Evolutionary conservation across 2,329 filamentous ascomycete genomes (phyloP).

Genomic region (Fusarium piperis): DNA sequence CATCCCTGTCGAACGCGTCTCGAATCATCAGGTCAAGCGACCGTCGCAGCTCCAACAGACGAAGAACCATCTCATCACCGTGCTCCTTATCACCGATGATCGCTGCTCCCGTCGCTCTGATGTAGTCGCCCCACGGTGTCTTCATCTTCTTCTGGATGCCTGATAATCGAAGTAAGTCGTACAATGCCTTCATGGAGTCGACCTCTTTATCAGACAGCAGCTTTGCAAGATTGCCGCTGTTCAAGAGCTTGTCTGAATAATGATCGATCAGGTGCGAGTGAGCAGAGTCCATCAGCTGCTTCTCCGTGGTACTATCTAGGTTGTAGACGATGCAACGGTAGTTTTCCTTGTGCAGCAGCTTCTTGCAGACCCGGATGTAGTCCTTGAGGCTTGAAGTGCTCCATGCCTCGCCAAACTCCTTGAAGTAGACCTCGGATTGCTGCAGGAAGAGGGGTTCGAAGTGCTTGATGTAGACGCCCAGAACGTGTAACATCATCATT

Average conservation of each 20-base stretch:
- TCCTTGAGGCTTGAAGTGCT: conserved; percentile 72
- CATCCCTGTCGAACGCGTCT: conserved; percentile 79
- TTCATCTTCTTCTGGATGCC: conserved; percentile 76
- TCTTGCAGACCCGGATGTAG: conserved; percentile 78
- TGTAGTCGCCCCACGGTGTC: conserved; percentile 80
- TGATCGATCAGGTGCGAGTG: conserved; percentile 77
- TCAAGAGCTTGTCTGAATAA: conserved; percentile 73
- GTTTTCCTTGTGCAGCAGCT: conserved; percentile 77
- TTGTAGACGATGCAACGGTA: conserved; percentile 81
- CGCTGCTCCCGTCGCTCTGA: conserved; percentile 75
- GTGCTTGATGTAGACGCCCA: conserved; percentile 79
- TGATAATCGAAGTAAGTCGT: conserved; percentile 78
- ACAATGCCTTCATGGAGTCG: conserved; percentile 78
- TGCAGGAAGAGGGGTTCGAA: conserved; percentile 83
- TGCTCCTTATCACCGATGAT: conserved; percentile 85
- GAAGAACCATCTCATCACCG: conserved; percentile 85
- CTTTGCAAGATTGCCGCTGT: conserved; percentile 73
- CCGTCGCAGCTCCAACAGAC: conserved; percentile 82
- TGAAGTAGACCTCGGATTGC: conserved; percentile 74
- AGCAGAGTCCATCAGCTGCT: conserved; percentile 76
- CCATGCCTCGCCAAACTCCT: conserved; percentile 73
- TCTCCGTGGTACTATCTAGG: conserved; percentile 84
- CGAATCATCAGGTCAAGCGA: conserved; percentile 80
- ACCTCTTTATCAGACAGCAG: conserved; percentile 78
- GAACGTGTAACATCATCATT: conserved; percentile 85